A percentile compares a stretch with the other conserved stretches of the same genome.
These are phyloP conservation scores for Saposhnikovia divaricata DNA, from an alignment of 129 eudicot species.

Conservation along the genomic window DNA sequence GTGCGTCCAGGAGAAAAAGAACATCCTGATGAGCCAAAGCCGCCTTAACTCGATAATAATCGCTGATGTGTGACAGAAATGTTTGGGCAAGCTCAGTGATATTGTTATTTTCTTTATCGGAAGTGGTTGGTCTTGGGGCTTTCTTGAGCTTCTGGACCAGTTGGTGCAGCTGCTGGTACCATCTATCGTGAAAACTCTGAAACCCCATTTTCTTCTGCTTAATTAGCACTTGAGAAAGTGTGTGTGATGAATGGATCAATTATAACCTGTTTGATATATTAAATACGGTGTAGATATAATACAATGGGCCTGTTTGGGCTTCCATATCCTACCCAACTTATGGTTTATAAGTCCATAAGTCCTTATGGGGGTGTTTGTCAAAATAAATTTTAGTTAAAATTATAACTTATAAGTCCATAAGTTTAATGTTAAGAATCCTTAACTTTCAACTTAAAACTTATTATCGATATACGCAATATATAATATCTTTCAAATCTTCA, in stretches of 20 bases:
- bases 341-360: no score
- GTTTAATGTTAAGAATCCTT: no score
- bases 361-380: no score
- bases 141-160: constrained; percentile 39
- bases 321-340: no score
- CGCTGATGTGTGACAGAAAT: constrained; percentile 47
- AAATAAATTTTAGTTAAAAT: no score
- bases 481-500: no score
- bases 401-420: no score
- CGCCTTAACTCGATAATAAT: constrained; percentile 57
- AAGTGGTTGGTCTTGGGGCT: constrained; percentile 37
- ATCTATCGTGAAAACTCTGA: constrained; percentile 47
- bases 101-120: constrained; percentile 31
- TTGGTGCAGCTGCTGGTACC: constrained; percentile 62
- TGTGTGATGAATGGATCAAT: background rate
- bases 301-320: no score
- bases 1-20: constrained; percentile 40
- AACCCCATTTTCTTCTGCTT: constrained; percentile 29
- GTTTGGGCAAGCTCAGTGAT: constrained; percentile 35
- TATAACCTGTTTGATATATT: background rate
- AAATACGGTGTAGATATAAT: background rate
- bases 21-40: constrained; percentile 43
- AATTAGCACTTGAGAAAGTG: background rate
- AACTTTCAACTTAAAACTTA: no score
- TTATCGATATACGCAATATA: no score